Evolutionary conservation across 2,329 filamentous ascomycete species (phyloP).

Genomic region (Zasmidium cellare): DNA sequence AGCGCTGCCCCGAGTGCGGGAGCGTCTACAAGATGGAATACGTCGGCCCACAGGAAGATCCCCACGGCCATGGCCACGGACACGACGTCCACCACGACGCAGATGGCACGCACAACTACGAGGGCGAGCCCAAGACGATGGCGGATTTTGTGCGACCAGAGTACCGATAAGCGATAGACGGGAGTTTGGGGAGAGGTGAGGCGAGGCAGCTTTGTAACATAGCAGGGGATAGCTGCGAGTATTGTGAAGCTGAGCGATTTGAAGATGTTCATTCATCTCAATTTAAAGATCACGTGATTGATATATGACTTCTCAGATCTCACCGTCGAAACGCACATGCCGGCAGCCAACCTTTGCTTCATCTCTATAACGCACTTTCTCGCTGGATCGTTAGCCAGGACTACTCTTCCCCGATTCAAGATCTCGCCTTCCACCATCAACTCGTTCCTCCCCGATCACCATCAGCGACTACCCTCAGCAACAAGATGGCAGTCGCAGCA

Average conservation of each 20-base stretch:
- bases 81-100: constrained; percentile 48
- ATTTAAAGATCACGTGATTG: not conserved
- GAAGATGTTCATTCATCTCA: not conserved
- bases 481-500: not conserved
- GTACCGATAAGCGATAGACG: constrained; percentile 67
- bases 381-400: not conserved
- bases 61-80: constrained; percentile 52
- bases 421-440: not conserved
- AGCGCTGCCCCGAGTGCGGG: constrained; percentile 96
- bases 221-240: constrained; percentile 16
- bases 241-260: constrained; percentile 6
- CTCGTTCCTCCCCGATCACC: not conserved
- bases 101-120: constrained; percentile 56
- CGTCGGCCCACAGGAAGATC: constrained; percentile 76
- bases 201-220: constrained; percentile 18
- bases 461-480: not conserved
- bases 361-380: too few relatives aligned
- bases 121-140: constrained; percentile 88
- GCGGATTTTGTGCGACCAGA: constrained; percentile 94
- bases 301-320: not conserved
- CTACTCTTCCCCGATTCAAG: not conserved
- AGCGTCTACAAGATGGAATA: constrained; percentile 98
- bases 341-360: not conserved
- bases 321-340: not conserved
- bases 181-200: not conserved